phyloP scores from a whole-genome alignment of 225 moss, liverwort and hornwort genomes.

The Physcomitrium patens region DNA sequence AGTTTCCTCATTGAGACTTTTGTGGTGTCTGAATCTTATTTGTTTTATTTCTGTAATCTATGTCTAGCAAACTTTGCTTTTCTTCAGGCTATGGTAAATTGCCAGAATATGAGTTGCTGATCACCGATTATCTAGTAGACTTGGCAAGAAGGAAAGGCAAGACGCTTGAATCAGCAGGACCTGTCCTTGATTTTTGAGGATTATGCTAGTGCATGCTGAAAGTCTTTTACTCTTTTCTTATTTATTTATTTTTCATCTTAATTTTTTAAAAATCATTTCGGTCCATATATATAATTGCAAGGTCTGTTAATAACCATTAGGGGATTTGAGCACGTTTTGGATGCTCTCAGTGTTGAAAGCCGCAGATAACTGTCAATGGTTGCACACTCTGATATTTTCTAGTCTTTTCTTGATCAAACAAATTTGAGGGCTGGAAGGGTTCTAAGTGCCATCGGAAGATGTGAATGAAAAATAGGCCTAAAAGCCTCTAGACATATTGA shows the following conservation, averaged over 20 bases:
- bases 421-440: conserved; percentile 4
- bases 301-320: conserved; percentile 19
- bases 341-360: background rate
- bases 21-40: background rate
- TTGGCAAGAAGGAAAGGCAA: conserved; percentile 45
- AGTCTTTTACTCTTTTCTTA: background rate
- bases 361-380: background rate
- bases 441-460: conserved; percentile 10
- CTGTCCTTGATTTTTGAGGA: conserved; percentile 23
- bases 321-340: conserved; percentile 7
- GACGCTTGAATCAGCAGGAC: conserved; percentile 36
- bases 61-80: background rate
- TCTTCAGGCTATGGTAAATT: conserved; percentile 50
- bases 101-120: conserved; percentile 45
- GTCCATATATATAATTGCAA: conserved; percentile 14
- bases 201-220: conserved; percentile 31
- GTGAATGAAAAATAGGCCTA: background rate
- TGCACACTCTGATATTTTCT: background rate
- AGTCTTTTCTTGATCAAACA: conserved; percentile 9
- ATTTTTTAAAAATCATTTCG: background rate
- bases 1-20: background rate
- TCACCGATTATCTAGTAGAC: conserved; percentile 40
- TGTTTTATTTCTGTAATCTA: background rate
- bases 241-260: background rate
- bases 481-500: background rate